Evolutionary conservation across 2,329 filamentous ascomycete genomes (phyloP), one percentile per base, ranked within the genome.

Genomic region (Penicillium palitans): DNA sequence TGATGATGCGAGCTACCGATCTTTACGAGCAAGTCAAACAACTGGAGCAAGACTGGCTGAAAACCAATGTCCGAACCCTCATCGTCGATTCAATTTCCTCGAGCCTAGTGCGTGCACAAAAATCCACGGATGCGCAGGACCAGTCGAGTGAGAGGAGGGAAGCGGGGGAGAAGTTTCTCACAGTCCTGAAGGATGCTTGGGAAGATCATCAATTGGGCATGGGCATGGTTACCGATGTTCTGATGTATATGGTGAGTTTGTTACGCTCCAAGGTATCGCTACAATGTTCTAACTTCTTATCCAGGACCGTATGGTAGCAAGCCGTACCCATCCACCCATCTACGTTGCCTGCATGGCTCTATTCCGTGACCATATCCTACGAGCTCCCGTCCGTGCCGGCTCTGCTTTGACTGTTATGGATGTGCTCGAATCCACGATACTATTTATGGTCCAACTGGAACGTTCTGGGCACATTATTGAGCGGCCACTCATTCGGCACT

Each of bases 201-300:
- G 86, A 92, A 60, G 90, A 96, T 62, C 93, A 99, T 71, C 90
- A 93, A 71, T 85, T 90, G 57, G 93, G 90, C 45, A 96, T 96
- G 90, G 92, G 91, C 71, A 98, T 98, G 93, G 88, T 91, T 51
- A 92, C 93, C 4, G 95, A 98, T 74, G 91, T 98, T 33, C 82
- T 98, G 52, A 97, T 98, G 92, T 97, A 97, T 71, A 91, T 99
- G 81, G 84, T 86, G 71, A 69, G 80, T 69, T 35, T 31, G 0
- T 25, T 15, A 24, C 6, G 12, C 35, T 17, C 13, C n/a, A 4
- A 1, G 3, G 8, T 42, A 27, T 37, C n/a, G 5, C 9, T 15
- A 27, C n/a, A 37, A 15, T 25, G 19, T 4, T 24, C 57, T 60
- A 25, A 65, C 52, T 21, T 35, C n/a, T 49, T 42, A 45, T n/a